Evolutionary conservation across 2,329 filamentous ascomycete species (phyloP).

Genomic region (Nemania sp.): DNA sequence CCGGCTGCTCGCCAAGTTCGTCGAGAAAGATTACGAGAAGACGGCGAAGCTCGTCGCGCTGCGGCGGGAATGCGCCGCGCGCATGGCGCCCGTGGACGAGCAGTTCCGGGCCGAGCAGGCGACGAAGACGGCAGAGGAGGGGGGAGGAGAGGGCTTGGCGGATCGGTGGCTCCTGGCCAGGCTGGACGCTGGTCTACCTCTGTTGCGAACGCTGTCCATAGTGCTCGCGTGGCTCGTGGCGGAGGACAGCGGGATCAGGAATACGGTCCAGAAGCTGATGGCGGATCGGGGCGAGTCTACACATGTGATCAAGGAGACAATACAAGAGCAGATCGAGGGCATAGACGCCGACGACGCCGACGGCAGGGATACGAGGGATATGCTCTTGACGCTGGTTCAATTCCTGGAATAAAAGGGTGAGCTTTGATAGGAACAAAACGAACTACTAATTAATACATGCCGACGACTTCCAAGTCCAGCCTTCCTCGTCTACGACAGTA

Average conservation of each 20-base stretch:
- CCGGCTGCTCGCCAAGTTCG: constrained; percentile 87
- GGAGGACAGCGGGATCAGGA: constrained; percentile 78
- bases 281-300: constrained; percentile 71
- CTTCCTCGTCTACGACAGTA: constrained; percentile 7
- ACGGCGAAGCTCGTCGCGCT: constrained; percentile 72
- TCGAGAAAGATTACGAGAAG: constrained; percentile 93
- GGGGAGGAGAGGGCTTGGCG: constrained; percentile 64
- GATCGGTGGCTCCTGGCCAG: constrained; percentile 75
- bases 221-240: constrained; percentile 89
- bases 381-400: constrained; percentile 57
- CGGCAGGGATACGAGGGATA: constrained; percentile 60
- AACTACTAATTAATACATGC: constrained; percentile 27
- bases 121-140: no score
- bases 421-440: constrained; percentile 28
- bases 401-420: constrained; percentile 49
- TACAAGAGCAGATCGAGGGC: constrained; percentile 63
- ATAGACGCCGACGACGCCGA: constrained; percentile 58
- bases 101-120: constrained; percentile 63
- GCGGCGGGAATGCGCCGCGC: constrained; percentile 69
- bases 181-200: constrained; percentile 84
- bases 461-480: constrained; percentile 22
- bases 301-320: constrained; percentile 64
- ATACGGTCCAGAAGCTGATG: constrained; percentile 66
- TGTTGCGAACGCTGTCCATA: constrained; percentile 80
- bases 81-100: constrained; percentile 65